Base-by-base conservation (phyloP, 495 filamentous ascomycete species). In the Hypoxylon fragiforme region DNA sequence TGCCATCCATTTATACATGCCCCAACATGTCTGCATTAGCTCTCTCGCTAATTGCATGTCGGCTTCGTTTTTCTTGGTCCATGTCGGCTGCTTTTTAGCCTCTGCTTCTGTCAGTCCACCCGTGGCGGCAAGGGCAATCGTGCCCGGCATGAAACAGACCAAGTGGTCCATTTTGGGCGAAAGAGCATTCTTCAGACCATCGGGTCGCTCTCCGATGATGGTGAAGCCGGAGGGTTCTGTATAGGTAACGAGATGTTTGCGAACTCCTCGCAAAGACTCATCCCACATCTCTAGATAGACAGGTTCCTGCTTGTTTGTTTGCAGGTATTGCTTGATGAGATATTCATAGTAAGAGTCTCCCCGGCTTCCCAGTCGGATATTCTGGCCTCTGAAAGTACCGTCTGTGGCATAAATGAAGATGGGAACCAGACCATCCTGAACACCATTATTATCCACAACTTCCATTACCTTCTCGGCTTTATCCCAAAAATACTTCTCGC, bases 281-380 rank as follows among this genome's bases (percentile, higher is more conserved):
- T 94, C 80, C 89, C 95, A 99, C 83, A 99, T 88, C 3, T 92
- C 88, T 37, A 84, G 77, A 70, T 97, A 99, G 6, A 97, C 72
- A 1, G 84, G 79, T 67, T 98, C 94, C 58, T 91, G 78, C 68
- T 88, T 83, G 15, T 86, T 87, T 7, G 95, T 99, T 64, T 97
- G 94, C 3, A 95, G 77, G 66, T 94, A 96, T 67, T 97, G 92
- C 72, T 97, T 97, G 74, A 97, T 90, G 30, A 96, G 83, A 68
- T 96, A 97, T 70, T 97, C 90, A 71, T 99, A 99, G 66, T 97
- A 99, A 13, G 90, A 95, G 68, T 99, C 94, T 32, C 92, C 95
- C 47, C 94, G 80, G 60, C 88, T 96, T 31, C 94, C 94, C 7
- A 99, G 81, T 12, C 94, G 86, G 63, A 99, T 92, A 58, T 95